These are phyloP conservation scores for Cokeromyces recurvatus DNA, from an alignment of 371 early-diverging fungal species.

Conservation along the genomic window DNA sequence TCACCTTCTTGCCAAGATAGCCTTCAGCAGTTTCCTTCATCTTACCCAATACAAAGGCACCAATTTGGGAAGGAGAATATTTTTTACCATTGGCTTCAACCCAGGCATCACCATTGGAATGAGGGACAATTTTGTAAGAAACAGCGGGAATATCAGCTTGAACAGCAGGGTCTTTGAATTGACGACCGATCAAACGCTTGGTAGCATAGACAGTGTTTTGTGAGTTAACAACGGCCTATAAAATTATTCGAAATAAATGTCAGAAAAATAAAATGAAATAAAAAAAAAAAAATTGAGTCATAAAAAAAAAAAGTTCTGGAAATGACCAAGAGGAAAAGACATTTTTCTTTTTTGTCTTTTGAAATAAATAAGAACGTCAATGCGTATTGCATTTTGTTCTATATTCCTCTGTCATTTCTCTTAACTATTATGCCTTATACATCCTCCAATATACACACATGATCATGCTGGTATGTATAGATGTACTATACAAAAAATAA, in stretches of 20 bases:
- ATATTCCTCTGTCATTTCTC: background rate
- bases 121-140: slow-evolving; percentile 85
- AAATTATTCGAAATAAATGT: background rate
- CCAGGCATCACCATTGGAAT: slow-evolving; percentile 96
- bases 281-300: too few species aligned
- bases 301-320: too few species aligned
- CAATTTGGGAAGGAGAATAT: slow-evolving; percentile 96
- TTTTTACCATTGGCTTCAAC: slow-evolving; percentile 87
- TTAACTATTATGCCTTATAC: too few species aligned
- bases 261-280: too few species aligned
- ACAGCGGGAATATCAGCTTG: slow-evolving; percentile 83
- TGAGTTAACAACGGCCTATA: slow-evolving; percentile 84
- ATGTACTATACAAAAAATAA: too few species aligned
- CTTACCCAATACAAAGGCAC: slow-evolving; percentile 91
- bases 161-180: slow-evolving; percentile 81
- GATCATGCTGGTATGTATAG: too few species aligned
- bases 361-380: too few species aligned
- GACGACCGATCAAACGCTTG: slow-evolving; percentile 95
- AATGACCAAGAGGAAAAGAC: too few species aligned
- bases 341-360: too few species aligned
- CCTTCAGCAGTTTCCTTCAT: slow-evolving; percentile 90
- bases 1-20: slow-evolving; percentile 78
- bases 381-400: too few species aligned
- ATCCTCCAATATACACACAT: too few species aligned
- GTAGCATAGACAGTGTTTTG: slow-evolving; percentile 91